A percentile compares a stretch with the other conserved stretches of the same genome.
These are phyloP conservation scores for Collybiopsis confluens DNA, from an alignment of 768 basidiomycete genomes.

Conservation along the genomic window DNA sequence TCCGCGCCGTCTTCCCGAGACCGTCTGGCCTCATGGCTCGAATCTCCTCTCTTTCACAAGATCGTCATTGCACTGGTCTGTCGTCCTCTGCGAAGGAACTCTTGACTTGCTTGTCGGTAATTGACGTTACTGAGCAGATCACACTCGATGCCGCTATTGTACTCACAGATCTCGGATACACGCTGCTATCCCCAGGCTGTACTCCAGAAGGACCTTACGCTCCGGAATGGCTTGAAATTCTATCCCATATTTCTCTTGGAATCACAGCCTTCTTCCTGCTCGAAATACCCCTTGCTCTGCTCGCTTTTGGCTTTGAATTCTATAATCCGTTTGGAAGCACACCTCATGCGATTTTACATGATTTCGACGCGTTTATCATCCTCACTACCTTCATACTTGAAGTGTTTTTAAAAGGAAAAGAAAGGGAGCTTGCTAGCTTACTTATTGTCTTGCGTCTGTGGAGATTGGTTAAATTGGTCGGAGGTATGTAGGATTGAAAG, in stretches of 20 bases:
- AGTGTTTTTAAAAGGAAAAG: conserved; percentile 59
- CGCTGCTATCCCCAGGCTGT: conserved; percentile 53
- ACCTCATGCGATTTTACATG: conserved; percentile 58
- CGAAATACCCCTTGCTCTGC: conserved; percentile 71
- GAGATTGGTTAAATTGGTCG: conserved; percentile 74
- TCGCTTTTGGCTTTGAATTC: conserved; percentile 58
- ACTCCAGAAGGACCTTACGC: conserved; percentile 33
- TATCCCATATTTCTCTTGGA: conserved; percentile 56
- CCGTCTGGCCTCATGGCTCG: conserved; percentile 43
- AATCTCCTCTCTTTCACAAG: conserved; percentile 50
- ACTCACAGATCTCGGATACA: conserved; percentile 67
- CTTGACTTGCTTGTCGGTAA: too few species aligned
- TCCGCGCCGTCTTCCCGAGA: conserved; percentile 22
- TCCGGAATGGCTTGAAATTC: conserved; percentile 59
- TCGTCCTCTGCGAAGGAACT: too few species aligned
- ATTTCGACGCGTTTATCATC: conserved; percentile 72
- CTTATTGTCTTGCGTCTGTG: conserved; percentile 75
- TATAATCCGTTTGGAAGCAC: conserved; percentile 59
- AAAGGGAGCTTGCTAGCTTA: conserved; percentile 66
- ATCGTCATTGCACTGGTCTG: conserved; percentile 55
- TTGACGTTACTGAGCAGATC: conserved; percentile 32
- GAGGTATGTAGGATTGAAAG: conserved; percentile 28
- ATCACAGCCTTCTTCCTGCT: conserved; percentile 73
- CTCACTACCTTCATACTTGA: conserved; percentile 73
- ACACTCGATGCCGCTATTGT: conserved; percentile 65